Evolutionary conservation across 495 filamentous ascomycete species (phyloP).

Genomic region (Daldinia decipiens): DNA sequence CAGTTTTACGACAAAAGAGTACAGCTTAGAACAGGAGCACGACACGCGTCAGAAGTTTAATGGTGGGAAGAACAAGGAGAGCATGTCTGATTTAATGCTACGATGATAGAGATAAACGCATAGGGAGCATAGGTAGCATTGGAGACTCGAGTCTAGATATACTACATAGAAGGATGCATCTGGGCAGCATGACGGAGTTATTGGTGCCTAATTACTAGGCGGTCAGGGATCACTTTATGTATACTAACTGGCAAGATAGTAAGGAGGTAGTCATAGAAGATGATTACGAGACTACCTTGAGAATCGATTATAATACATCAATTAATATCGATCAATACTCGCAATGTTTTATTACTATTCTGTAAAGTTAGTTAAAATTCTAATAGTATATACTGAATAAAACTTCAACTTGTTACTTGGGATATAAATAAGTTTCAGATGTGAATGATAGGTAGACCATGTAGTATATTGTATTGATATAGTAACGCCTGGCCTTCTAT

Average conservation of each 20-base stretch:
- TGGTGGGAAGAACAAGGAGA: slow-evolving; percentile 7
- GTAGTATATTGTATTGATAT: no score
- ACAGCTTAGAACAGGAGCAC: slow-evolving; percentile 18
- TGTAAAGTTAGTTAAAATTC: background rate
- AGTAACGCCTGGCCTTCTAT: no score
- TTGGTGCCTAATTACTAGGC: background rate
- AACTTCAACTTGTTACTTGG: no score
- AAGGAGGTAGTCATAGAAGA: slow-evolving; percentile 1
- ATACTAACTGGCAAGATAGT: background rate
- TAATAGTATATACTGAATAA: background rate
- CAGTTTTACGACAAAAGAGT: slow-evolving; percentile 13
- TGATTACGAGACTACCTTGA: background rate
- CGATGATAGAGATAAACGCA: background rate
- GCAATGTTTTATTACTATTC: background rate
- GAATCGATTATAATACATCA: background rate
- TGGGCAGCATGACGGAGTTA: background rate
- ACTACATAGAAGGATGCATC: slow-evolving; percentile 5
- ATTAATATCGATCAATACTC: background rate
- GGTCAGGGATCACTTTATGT: background rate
- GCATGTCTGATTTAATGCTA: slow-evolving; percentile 10
- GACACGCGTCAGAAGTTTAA: slow-evolving; percentile 9
- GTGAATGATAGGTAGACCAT: no score
- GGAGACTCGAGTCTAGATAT: background rate
- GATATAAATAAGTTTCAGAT: no score
- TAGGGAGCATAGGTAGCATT: background rate